Evolutionary conservation across 2,329 filamentous ascomycete species (phyloP), one percentile per base, ranked within the genome.

Genomic region (Aspergillus niger): DNA sequence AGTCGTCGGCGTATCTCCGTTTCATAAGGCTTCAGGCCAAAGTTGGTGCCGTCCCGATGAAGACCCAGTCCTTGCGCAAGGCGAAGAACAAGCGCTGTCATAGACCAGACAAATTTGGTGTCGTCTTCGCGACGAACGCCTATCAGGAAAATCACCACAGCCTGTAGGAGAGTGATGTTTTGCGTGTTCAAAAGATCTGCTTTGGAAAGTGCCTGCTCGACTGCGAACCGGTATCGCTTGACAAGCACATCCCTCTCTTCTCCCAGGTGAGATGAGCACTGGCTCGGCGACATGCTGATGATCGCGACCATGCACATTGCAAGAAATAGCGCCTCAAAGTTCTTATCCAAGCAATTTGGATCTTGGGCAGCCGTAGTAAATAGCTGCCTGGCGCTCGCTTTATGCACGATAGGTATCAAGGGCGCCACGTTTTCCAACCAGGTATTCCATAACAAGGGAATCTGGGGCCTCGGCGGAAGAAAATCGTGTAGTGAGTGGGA

Each of bases 391-490:
- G 83, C 76, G 8, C 80, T 84, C 1, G 85, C 84, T 5, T 81
- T 77, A 69, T 89, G 86, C 10, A 88, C 73, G 4, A 89, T 78
- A 53, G 86, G 86, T 64, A 88, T 76, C 15, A 89, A 69, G 1
- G 86, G 85, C 63, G 87, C 85, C 8, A 89, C 83, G 63, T 86
- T 86, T 59, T 86, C 83, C 64, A 83, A 81, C 74, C 82, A 89
- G 3, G 81, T 74, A n/a, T 82, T 77, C 85, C 85, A 88, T 58
- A 86, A 79, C 8, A 79, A 69, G 17, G 74, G 76, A 3, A 85
- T 81, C 60, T 83, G 81, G 36, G 79, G 74, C 0, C 79, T 75
- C 3, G 80, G 73, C 4, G 85, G 86, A 69, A 88, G 86, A n/a
- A 86, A 77, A 6, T 79, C 74, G 24, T 80, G 77, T 69, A 88